Conservation (phyloP, 2,329 filamentous ascomycete genomes). For the Dothistroma septosporum region DNA sequence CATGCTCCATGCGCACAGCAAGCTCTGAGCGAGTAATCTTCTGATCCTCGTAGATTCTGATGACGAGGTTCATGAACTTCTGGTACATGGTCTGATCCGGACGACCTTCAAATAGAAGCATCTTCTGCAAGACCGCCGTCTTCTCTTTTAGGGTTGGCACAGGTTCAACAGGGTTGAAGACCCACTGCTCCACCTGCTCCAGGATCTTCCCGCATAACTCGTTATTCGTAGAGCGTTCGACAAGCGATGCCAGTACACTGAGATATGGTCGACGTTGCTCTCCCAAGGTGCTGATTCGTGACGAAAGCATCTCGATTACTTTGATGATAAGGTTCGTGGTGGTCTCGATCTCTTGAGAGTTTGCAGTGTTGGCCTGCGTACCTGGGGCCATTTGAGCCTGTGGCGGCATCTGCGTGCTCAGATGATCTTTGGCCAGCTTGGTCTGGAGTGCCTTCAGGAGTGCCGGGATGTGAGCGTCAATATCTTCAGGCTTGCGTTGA, state of each 20-base stretch:
- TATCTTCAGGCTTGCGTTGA: conserved; percentile 75
- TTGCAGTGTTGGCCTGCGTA: conserved; percentile 50
- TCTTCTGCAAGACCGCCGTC: conserved; percentile 97
- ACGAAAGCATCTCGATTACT: conserved; percentile 85
- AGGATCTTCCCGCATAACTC: conserved; percentile 88
- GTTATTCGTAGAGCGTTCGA: conserved; percentile 88
- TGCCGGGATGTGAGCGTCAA: conserved; percentile 81
- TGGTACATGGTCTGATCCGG: conserved; percentile 78
- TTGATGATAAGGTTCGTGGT: conserved; percentile 90
- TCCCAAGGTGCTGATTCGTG: conserved; percentile 86
- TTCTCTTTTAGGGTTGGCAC: conserved; percentile 98
- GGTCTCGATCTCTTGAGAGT: conserved; percentile 76
- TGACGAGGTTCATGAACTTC: conserved; percentile 92
- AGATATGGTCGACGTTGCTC: conserved; percentile 91
- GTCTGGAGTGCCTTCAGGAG: conserved; percentile 91
- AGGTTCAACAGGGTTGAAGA: conserved; percentile 90
- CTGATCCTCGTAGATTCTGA: conserved; percentile 95
- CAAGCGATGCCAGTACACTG: conserved; percentile 87
- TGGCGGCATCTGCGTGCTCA: conserved; percentile 63
- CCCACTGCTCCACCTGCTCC: conserved; percentile 90
- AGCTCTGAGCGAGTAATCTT: conserved; percentile 93
- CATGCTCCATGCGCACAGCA: conserved; percentile 95
- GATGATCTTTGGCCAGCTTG: conserved; percentile 90
- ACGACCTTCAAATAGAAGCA: conserved; percentile 90
- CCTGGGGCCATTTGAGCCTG: conserved; percentile 47